Percentiles rank a stretch among this genome's conserved stretches.
Evolutionary conservation across 139 green algal species (phyloP).

Genomic region (Deuterostichococcus epilithicus): DNA sequence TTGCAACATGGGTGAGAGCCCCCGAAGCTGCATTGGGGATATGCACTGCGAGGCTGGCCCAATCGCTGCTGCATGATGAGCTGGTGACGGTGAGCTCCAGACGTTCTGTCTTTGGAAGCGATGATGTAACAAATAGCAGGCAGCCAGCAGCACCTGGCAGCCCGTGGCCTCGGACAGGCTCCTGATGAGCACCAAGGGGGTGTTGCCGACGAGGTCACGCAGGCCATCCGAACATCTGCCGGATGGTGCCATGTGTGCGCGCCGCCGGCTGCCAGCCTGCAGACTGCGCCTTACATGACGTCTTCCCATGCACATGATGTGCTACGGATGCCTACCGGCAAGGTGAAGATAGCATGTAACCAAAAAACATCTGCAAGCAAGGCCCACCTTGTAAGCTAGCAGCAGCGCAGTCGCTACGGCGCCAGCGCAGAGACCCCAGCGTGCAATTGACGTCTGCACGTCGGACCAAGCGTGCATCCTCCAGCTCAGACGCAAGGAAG

Average conservation of each 20-base stretch:
- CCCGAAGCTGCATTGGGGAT: background rate
- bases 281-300: background rate
- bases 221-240: constrained; percentile 38
- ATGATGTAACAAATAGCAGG: background rate
- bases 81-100: background rate
- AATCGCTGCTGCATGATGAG: background rate
- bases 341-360: background rate
- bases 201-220: constrained; percentile 73
- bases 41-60: background rate
- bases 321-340: background rate
- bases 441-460: background rate
- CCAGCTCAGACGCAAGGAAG: too few relatives aligned
- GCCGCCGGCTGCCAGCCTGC: background rate
- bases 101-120: background rate
- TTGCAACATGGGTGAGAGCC: background rate
- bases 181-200: constrained; percentile 67
- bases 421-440: background rate
- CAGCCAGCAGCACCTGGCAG: constrained; percentile 51
- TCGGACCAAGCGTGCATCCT: too few relatives aligned
- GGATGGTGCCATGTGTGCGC: background rate
- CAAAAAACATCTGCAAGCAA: background rate
- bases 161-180: constrained; percentile 73
- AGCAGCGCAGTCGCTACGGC: background rate
- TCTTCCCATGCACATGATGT: background rate
- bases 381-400: background rate